Conservation (phyloP, 2,329 filamentous ascomycete genomes). For the Leptographium lundbergii region DNA sequence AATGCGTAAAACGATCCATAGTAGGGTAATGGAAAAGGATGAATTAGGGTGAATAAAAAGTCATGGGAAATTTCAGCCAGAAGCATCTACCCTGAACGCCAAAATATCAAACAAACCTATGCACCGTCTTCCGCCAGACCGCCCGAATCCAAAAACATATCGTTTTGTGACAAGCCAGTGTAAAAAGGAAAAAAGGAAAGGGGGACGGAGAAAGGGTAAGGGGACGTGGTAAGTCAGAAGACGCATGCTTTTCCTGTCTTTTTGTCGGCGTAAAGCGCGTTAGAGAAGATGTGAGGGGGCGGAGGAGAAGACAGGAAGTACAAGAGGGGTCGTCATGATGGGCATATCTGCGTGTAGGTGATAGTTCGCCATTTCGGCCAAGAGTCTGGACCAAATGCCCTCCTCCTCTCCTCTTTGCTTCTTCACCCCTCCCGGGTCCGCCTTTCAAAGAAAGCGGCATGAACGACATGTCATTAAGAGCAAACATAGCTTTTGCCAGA, state of each 20-base stretch:
- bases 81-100: background rate
- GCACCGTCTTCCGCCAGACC: background rate
- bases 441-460: background rate
- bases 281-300: no score
- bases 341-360: background rate
- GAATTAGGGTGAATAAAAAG: background rate
- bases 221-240: background rate
- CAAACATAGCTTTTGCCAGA: background rate
- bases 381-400: background rate
- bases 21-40: background rate
- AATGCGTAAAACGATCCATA: background rate
- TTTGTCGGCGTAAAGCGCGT: background rate
- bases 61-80: background rate
- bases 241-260: background rate
- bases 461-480: background rate
- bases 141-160: background rate
- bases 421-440: background rate
- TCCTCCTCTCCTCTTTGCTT: background rate
- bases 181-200: background rate
- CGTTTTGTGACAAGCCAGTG: background rate
- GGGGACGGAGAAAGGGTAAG: background rate
- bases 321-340: background rate
- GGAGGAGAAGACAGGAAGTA: background rate
- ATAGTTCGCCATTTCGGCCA: background rate
- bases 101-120: background rate